Evolutionary conservation across 768 basidiomycete species (phyloP).

Genomic region (Leccinum uliginosum): DNA sequence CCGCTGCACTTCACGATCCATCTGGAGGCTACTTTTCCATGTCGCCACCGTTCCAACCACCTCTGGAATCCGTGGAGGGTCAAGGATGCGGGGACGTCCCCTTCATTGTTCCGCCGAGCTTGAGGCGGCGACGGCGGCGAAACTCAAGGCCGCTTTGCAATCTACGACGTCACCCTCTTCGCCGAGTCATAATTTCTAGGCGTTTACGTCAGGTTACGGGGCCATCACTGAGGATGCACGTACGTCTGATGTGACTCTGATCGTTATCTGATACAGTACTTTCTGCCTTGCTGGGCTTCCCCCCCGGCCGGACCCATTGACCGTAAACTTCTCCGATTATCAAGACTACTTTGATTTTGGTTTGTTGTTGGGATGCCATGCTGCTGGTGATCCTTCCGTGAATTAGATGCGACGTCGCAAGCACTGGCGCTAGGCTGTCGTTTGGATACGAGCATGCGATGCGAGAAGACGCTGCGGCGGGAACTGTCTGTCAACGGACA

Average conservation of each 20-base stretch:
- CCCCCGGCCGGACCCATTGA: too few species aligned
- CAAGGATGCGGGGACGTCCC: constrained; percentile 31
- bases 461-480: not conserved
- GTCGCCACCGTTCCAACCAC: constrained; percentile 11
- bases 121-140: constrained; percentile 28
- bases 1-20: constrained; percentile 10
- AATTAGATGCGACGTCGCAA: not conserved
- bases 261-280: constrained; percentile 3
- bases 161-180: constrained; percentile 8
- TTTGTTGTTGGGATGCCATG: too few species aligned
- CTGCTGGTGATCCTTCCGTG: not conserved
- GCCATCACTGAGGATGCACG: constrained; percentile 20
- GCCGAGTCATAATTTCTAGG: constrained; percentile 8
- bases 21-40: constrained; percentile 13
- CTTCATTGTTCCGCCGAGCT: constrained; percentile 30
- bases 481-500: not conserved
- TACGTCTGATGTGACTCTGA: too few species aligned
- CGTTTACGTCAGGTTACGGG: constrained; percentile 25
- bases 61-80: constrained; percentile 16
- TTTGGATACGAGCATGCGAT: not conserved
- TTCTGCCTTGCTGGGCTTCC: too few species aligned
- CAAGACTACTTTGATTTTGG: too few species aligned
- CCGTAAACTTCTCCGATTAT: too few species aligned
- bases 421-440: not conserved
- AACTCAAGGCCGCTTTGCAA: constrained; percentile 25